Conservation (phyloP, 2,329 filamentous ascomycete species). For the Sporothrix protearum region DNA sequence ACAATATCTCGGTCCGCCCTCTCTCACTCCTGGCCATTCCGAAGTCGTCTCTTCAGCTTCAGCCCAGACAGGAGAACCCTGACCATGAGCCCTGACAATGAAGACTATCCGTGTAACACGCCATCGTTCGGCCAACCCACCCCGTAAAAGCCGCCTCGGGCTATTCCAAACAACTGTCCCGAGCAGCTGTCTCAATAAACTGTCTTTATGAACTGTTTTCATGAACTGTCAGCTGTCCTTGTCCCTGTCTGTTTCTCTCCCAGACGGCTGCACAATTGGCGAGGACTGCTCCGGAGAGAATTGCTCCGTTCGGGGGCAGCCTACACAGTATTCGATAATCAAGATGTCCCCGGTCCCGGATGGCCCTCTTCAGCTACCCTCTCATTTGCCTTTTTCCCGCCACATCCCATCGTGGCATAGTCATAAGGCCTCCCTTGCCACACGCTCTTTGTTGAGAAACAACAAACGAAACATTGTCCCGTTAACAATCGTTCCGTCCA, state of each 20-base stretch:
- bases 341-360: background rate
- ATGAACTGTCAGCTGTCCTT: background rate
- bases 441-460: background rate
- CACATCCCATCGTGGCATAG: background rate
- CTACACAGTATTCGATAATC: background rate
- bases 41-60: background rate
- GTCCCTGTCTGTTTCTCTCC: background rate
- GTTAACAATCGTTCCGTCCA: background rate
- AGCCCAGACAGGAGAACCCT: background rate
- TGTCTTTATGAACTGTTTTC: background rate
- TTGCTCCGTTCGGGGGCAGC: background rate
- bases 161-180: background rate
- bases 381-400: background rate
- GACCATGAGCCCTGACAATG: background rate
- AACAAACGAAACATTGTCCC: background rate
- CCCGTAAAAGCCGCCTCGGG: background rate
- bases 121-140: background rate
- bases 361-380: background rate
- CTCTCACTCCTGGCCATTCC: too few species aligned
- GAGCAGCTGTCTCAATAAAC: background rate
- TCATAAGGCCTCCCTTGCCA: background rate
- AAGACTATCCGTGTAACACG: background rate
- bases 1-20: background rate
- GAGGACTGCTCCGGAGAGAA: background rate
- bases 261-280: too few species aligned